Base-by-base conservation (phyloP, 148 eudicot genomes). In the Linanthus parryae region DNA sequence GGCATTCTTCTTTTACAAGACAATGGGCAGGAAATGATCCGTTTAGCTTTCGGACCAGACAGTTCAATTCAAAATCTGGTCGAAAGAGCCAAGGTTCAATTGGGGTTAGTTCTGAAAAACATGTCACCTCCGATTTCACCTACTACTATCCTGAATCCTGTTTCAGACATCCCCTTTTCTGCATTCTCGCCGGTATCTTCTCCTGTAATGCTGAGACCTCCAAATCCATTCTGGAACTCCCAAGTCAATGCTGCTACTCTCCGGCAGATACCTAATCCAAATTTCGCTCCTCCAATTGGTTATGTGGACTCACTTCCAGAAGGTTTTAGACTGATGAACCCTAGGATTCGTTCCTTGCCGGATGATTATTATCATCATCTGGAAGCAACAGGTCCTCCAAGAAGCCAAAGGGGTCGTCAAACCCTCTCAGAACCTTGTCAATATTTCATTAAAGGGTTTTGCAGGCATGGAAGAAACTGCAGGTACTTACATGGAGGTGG, bases 381-480 rank as follows among this genome's bases (percentile, higher is more conserved):
- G 1, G 87, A 78, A 48, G 54, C 80, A 41, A 56, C 72, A 14
- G 35, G 16, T 3, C 52, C 53, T 25, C 44, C 79, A 36, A 66
- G 70, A 22, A 61, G 56, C 47, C 66, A 67, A n/a, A 44, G 62
- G 28, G n/a, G n/a, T n/a, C 64, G 77, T 54, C 62, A 66, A 7
- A 69, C 53, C 46, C 31, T 64, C 15, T 57, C 74, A 9, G 82
- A 88, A 71, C 62, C 65, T 22, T 91, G 98, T 61, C 94, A 77
- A 59, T 91, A 83, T 42, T 86, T 72, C 63, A 76, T 43, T 48
- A 86, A 75, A 60, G 98, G 98, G 8, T 76, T 62, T 38, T 86
- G 98, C 44, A 91, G 75, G 78, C 89, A 91, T 59, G 98, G 94
- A 39, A 73, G 52, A 48, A 79, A 60, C 23, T 91, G 98, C 51